These are phyloP conservation scores for Cronartium quercuum DNA, from an alignment of 1,284 basidiomycete genomes.

Conservation along the genomic window DNA sequence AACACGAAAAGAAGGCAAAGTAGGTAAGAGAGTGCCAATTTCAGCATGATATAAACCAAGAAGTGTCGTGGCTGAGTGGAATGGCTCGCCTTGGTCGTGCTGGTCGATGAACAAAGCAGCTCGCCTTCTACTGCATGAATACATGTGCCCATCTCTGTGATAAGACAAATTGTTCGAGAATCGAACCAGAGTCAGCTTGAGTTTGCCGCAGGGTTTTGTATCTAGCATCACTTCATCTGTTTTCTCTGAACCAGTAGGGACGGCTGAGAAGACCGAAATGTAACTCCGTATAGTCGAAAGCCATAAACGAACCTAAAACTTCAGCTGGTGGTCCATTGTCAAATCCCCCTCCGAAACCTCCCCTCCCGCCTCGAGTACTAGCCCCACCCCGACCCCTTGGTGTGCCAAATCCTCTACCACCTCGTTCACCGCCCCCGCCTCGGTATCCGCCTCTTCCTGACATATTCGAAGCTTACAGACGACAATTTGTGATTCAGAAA, in stretches of 20 bases:
- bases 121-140: slow-evolving; percentile 94
- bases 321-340: slow-evolving; percentile 49
- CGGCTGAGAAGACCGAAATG: background rate
- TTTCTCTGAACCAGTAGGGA: background rate
- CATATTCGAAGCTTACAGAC: background rate
- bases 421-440: slow-evolving; percentile 19
- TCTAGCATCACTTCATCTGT: background rate
- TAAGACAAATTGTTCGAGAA: background rate
- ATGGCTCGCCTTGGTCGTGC: slow-evolving; percentile 64
- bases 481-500: no score
- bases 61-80: background rate
- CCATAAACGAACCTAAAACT: slow-evolving; percentile 44
- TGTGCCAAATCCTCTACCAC: slow-evolving; percentile 41
- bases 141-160: slow-evolving; percentile 58
- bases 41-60: no score
- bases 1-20: background rate
- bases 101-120: slow-evolving; percentile 85
- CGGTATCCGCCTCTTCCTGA: slow-evolving; percentile 30
- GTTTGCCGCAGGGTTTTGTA: background rate
- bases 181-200: background rate
- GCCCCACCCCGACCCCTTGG: slow-evolving; percentile 39
- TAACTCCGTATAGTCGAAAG: no score
- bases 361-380: slow-evolving; percentile 44
- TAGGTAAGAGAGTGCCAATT: background rate
- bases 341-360: slow-evolving; percentile 44